Percentiles rank a stretch among this genome's conserved stretches.
These are phyloP conservation scores for Diutina sp. DNA, from an alignment of 1,139 yeast species.

Conservation along the genomic window DNA sequence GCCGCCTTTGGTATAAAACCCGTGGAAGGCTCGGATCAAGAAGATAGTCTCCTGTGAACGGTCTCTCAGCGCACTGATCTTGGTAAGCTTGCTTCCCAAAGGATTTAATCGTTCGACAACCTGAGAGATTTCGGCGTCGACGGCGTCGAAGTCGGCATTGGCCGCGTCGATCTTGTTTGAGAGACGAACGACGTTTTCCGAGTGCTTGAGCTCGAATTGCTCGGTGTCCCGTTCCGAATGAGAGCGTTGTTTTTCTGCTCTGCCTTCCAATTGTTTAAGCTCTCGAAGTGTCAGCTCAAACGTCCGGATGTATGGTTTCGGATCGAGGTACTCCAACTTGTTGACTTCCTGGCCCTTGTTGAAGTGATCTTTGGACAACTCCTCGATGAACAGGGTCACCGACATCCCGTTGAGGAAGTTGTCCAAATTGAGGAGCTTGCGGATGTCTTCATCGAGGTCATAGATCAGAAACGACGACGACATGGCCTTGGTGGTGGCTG, in stretches of 20 bases:
- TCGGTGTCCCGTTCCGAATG: slow-evolving; percentile 44
- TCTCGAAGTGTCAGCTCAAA: slow-evolving; percentile 79
- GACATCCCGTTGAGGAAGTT: slow-evolving; percentile 61
- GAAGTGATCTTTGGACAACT: slow-evolving; percentile 59
- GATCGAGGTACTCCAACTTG: slow-evolving; percentile 54
- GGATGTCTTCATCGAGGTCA: slow-evolving; percentile 59
- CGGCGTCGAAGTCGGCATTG: slow-evolving; percentile 34
- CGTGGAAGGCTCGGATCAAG: slow-evolving; percentile 65
- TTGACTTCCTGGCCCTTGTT: slow-evolving; percentile 42
- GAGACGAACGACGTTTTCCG: slow-evolving; percentile 49
- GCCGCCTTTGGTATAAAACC: slow-evolving; percentile 48
- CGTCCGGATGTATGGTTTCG: slow-evolving; percentile 88
- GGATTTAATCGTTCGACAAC: slow-evolving; percentile 60
- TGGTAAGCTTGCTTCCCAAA: slow-evolving; percentile 59
- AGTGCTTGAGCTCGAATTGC: slow-evolving; percentile 54
- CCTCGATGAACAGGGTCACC: slow-evolving; percentile 75
- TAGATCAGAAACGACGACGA: slow-evolving; percentile 20
- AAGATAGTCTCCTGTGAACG: slow-evolving; percentile 64
- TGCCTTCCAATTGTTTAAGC: slow-evolving; percentile 43
- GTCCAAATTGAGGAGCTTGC: slow-evolving; percentile 53
- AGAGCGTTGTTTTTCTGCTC: slow-evolving; percentile 36
- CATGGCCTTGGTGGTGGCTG: neutral
- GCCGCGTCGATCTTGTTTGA: slow-evolving; percentile 34
- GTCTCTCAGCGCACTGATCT: slow-evolving; percentile 66
- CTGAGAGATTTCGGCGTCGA: slow-evolving; percentile 48